A percentile compares a stretch with the other conserved stretches of the same genome.
phyloP scores from a whole-genome alignment of 2,329 filamentous ascomycete species.

The Boeremia exigua region DNA sequence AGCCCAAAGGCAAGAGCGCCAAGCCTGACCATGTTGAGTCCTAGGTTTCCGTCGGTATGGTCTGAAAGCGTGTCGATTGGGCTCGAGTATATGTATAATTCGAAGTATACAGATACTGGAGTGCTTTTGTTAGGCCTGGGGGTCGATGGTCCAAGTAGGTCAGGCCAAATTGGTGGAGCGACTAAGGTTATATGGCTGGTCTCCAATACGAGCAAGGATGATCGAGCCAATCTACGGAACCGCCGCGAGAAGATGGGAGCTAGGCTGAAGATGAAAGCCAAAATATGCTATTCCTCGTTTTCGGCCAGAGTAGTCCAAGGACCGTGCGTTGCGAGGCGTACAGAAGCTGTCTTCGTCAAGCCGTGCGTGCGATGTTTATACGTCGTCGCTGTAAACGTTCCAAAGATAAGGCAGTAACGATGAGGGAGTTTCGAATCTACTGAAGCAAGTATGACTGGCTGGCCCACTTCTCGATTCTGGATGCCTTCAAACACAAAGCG shows the following conservation, averaged over 20 bases:
- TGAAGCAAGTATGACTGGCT: not conserved
- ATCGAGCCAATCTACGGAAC: not conserved
- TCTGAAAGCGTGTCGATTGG: not conserved
- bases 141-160: not conserved
- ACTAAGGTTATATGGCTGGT: not conserved
- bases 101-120: constrained; percentile 11
- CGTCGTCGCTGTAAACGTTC: not conserved
- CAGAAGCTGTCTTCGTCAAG: constrained; percentile 5
- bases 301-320: constrained; percentile 6
- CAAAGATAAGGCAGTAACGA: not conserved
- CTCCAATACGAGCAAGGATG: constrained; percentile 2
- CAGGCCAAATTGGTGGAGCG: not conserved
- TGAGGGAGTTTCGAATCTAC: not conserved
- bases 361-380: not conserved
- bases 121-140: not conserved
- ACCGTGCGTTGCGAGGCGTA: constrained; percentile 14
- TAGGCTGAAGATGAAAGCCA: constrained; percentile 8
- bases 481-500: not conserved
- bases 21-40: constrained; percentile 31
- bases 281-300: constrained; percentile 15
- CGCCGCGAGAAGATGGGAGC: constrained; percentile 3
- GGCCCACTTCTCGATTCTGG: not conserved
- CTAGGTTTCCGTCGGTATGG: not conserved
- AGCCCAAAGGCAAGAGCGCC: constrained; percentile 29
- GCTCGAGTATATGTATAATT: constrained; percentile 11